Evolutionary conservation across 345 rosid genomes (phyloP).

Genomic region (Trapa bicornis): DNA sequence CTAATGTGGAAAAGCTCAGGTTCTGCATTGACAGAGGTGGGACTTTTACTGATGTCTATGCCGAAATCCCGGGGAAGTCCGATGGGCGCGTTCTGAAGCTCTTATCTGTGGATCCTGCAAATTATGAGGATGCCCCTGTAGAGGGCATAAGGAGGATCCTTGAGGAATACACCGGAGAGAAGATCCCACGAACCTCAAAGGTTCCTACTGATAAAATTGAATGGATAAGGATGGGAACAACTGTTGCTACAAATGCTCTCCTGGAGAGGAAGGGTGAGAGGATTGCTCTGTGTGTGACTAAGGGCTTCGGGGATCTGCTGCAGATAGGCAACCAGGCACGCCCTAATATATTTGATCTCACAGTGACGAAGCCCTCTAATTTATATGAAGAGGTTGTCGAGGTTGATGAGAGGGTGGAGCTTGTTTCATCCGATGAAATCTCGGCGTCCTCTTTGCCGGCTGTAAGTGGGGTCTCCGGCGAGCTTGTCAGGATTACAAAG

Average conservation of each 20-base stretch:
- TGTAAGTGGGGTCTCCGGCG: conserved; percentile 73
- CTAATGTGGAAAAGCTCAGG: conserved; percentile 41
- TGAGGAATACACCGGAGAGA: conserved; percentile 59
- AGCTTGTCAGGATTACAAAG: conserved; percentile 63
- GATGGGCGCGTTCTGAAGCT: conserved; percentile 75
- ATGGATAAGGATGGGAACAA: conserved; percentile 97
- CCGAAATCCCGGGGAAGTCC: conserved; percentile 70
- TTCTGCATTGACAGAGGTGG: conserved; percentile 96
- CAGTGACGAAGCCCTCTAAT: conserved; percentile 66
- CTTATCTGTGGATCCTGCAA: conserved; percentile 84
- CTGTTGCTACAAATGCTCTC: conserved; percentile 92
- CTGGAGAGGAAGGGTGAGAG: conserved; percentile 92
- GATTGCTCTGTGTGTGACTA: conserved; percentile 80
- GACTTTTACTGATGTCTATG: conserved; percentile 92
- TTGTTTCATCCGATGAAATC: conserved; percentile 29
- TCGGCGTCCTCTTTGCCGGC: conserved; percentile 10
- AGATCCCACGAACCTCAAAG: conserved; percentile 52
- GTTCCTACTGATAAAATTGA: conserved; percentile 84
- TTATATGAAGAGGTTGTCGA: conserved; percentile 81
- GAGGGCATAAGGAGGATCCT: conserved; percentile 91
- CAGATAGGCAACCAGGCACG: conserved; percentile 97
- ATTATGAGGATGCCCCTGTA: conserved; percentile 91
- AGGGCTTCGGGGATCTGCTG: conserved; percentile 74
- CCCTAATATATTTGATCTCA: conserved; percentile 75
- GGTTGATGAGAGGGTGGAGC: conserved; percentile 88